phyloP scores from a whole-genome alignment of 371 early-diverging fungal genomes.

The Catenaria anguillulae region DNA sequence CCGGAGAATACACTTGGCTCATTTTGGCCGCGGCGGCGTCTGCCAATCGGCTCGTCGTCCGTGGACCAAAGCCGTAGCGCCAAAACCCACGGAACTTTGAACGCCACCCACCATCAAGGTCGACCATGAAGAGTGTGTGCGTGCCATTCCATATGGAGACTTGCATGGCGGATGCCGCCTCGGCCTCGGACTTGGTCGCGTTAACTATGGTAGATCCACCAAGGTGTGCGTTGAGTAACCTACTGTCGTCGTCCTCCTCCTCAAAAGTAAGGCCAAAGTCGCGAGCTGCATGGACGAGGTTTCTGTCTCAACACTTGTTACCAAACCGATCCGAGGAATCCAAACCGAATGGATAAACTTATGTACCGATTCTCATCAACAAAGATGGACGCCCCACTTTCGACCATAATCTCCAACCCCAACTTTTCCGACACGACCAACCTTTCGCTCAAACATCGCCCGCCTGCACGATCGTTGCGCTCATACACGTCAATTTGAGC shows the following conservation, averaged over 20 bases:
- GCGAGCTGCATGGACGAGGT: slow-evolving; percentile 34
- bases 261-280: slow-evolving; percentile 26
- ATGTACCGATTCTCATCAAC: slow-evolving; percentile 30
- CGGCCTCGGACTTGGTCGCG: slow-evolving; percentile 13
- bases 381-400: slow-evolving; percentile 47
- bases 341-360: background rate
- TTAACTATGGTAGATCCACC: slow-evolving; percentile 28
- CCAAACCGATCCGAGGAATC: background rate
- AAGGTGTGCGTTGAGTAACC: slow-evolving; percentile 25
- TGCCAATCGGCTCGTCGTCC: background rate
- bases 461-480: slow-evolving; percentile 31
- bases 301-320: background rate
- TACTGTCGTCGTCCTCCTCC: slow-evolving; percentile 8
- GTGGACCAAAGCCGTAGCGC: background rate
- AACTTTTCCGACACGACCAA: background rate
- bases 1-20: slow-evolving; percentile 14
- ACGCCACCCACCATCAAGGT: slow-evolving; percentile 10
- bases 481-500: slow-evolving; percentile 28
- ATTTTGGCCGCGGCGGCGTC: slow-evolving; percentile 12
- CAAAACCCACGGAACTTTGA: background rate
- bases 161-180: too few species aligned
- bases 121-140: slow-evolving; percentile 28
- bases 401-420: slow-evolving; percentile 9
- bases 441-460: slow-evolving; percentile 18
- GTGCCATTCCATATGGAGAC: too few species aligned